These are phyloP conservation scores for Tardiomyces digboiensis DNA, from an alignment of 1,139 yeast genomes.

Conservation along the genomic window DNA sequence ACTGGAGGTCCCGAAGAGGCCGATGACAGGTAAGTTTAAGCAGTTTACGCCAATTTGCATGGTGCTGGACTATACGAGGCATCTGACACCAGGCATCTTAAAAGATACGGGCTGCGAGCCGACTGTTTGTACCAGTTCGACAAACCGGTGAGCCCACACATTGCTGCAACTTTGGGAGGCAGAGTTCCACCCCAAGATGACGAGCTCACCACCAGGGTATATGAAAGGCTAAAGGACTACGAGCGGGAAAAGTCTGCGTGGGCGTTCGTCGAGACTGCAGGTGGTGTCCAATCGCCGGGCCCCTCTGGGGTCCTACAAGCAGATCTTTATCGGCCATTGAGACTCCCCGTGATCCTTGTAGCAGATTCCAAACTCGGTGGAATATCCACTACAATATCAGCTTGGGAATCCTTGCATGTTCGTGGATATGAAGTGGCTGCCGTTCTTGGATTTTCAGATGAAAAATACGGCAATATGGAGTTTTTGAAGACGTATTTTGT, in stretches of 20 bases:
- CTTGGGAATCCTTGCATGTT: slow-evolving; percentile 16
- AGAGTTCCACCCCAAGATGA: slow-evolving; percentile 5
- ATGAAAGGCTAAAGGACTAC: neutral
- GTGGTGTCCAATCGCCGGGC: slow-evolving; percentile 21
- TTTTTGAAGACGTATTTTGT: slow-evolving; percentile 13
- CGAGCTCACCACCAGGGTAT: slow-evolving; percentile 2
- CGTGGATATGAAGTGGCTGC: slow-evolving; percentile 19
- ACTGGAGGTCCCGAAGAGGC: slow-evolving; percentile 19
- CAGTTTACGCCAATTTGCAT: slow-evolving; percentile 7
- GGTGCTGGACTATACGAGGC: neutral
- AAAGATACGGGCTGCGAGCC: slow-evolving; percentile 3
- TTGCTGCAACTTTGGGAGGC: slow-evolving; percentile 13
- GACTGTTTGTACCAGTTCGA: slow-evolving; percentile 14
- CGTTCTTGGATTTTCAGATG: slow-evolving; percentile 13
- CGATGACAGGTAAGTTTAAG: slow-evolving; percentile 10
- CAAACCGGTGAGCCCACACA: slow-evolving; percentile 20
- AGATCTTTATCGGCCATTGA: slow-evolving; percentile 17
- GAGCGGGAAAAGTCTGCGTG: slow-evolving; percentile 6
- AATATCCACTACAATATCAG: slow-evolving; percentile 19
- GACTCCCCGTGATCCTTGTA: slow-evolving; percentile 19
- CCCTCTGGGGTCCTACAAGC: slow-evolving; percentile 18
- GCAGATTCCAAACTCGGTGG: slow-evolving; percentile 21
- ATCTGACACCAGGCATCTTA: slow-evolving; percentile 2
- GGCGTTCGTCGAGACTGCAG: slow-evolving; percentile 20
- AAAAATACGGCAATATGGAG: slow-evolving; percentile 14